Evolutionary conservation across 306 rosid species (phyloP), one percentile per base, ranked within the genome.

Genomic region (Cicer arietinum): DNA sequence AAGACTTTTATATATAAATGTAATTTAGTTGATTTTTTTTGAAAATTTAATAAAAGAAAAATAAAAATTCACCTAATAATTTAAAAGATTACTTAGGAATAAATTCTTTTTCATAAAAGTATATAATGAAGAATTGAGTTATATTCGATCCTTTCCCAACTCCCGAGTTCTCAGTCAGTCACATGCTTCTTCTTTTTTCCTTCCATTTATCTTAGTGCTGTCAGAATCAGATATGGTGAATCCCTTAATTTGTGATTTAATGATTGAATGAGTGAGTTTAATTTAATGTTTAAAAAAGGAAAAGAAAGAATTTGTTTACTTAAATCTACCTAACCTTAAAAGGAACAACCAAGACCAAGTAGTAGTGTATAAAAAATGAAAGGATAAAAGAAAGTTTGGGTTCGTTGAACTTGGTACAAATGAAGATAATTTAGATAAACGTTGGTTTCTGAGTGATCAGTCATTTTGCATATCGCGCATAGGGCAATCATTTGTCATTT

Each of bases 381-480:
- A 7, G 5, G 52, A 10, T 8, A 65, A 42, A 22, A 13, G 0
- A 22, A 35, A 68, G 58, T 12, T 13, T 50, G 14, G 46, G 60
- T 48, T 69, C n/a, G 46, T 68, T 68, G 60, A 68, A 48, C 13
- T 66, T 63, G 22, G 0, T 14, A 63, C 40, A 7, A 43, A 7
- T 10, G 13, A 35, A 22, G 39, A 17, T 5, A 9, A 44, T 67
- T 11, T 59, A 30, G 66, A 60, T 60, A 60, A 60, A n/a, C 44
- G 12, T 35, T 30, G 7, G 72, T 7, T 22, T 67, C 25, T 4
- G 4, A 22, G 57, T 67, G 57, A 67, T 67, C 57, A 45, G 72
- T 46, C 57, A 67, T 45, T 57, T 67, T 45, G 56, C 72, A 67
- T 67, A 44, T 67, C 52, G 20, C 17, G 17, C 7, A 45, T 67